Conservation (phyloP, 371 early-diverging fungal genomes). For the Rhizopus sp. region DNA sequence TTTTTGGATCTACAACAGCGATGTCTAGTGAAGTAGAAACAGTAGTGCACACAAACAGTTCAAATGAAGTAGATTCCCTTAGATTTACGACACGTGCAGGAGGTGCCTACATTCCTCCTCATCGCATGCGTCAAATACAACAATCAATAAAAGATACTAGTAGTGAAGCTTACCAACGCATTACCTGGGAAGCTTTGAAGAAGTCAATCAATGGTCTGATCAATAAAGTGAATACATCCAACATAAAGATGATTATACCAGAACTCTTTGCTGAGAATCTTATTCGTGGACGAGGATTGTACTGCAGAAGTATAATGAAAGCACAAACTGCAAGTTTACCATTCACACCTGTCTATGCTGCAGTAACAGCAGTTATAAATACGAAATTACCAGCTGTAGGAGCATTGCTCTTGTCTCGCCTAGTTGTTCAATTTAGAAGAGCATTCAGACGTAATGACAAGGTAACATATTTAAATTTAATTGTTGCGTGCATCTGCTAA, state of each 20-base stretch:
- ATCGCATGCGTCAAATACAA: conserved; percentile 83
- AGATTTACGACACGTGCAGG: conserved; percentile 55
- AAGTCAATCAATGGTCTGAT: conserved; percentile 94
- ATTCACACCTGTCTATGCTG: conserved; percentile 94
- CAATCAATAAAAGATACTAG: conserved; percentile 75
- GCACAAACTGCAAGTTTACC: conserved; percentile 90
- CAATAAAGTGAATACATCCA: conserved; percentile 93
- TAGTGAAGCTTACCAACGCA: conserved; percentile 81
- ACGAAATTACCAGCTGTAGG: conserved; percentile 93
- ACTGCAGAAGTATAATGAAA: conserved; percentile 88
- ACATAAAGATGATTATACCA: conserved; percentile 89
- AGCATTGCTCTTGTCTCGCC: conserved; percentile 82
- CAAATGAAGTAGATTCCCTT: conserved; percentile 30
- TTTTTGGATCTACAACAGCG: background rate
- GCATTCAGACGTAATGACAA: conserved; percentile 94
- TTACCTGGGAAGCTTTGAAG: conserved; percentile 94
- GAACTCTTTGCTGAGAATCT: conserved; percentile 92
- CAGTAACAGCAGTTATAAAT: conserved; percentile 87
- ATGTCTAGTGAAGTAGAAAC: conserved; percentile 19
- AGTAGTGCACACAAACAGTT: conserved; percentile 13
- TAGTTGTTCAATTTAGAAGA: conserved; percentile 89
- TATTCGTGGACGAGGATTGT: conserved; percentile 91
- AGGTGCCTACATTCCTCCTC: conserved; percentile 95
- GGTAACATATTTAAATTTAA: conserved; percentile 26
- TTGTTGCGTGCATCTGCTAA: background rate